phyloP scores from a whole-genome alignment of 306 rosid genomes.

The Malus sieversii region DNA sequence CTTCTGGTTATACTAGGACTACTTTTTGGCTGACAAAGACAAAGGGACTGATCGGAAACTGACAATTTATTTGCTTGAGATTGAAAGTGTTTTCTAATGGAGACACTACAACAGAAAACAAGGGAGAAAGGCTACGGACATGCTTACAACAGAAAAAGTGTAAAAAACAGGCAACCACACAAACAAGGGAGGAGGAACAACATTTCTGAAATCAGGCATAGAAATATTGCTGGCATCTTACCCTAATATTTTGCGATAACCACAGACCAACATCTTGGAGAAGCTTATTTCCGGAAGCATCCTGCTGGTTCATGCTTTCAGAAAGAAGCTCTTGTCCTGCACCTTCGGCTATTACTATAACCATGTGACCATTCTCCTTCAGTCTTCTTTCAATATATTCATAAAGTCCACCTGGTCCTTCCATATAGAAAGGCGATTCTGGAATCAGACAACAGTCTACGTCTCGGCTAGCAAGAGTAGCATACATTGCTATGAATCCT shows the following conservation, averaged over 20 bases:
- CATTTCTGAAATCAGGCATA: background rate
- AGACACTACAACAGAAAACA: no score
- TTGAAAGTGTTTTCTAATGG: background rate
- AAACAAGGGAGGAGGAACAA: background rate
- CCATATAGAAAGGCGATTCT: slow-evolving; percentile 65
- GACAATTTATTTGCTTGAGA: background rate
- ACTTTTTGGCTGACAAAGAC: background rate
- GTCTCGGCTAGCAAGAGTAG: slow-evolving; percentile 72
- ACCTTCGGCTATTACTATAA: slow-evolving; percentile 75
- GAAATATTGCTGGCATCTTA: slow-evolving; percentile 5
- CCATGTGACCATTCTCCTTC: slow-evolving; percentile 67
- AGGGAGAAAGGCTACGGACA: background rate
- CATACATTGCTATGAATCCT: slow-evolving; percentile 71
- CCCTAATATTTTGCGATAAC: slow-evolving; percentile 61
- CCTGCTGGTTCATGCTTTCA: slow-evolving; percentile 25
- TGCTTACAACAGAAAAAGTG: background rate
- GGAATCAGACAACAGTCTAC: slow-evolving; percentile 82
- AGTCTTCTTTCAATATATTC: slow-evolving; percentile 52
- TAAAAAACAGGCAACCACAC: background rate
- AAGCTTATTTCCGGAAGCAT: slow-evolving; percentile 46
- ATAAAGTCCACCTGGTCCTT: slow-evolving; percentile 58
- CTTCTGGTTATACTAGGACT: background rate
- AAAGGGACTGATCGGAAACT: background rate
- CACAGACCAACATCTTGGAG: slow-evolving; percentile 63
- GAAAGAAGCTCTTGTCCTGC: slow-evolving; percentile 57